Conservation (phyloP, 305 asterid species). For the Salvia sclarea region DNA sequence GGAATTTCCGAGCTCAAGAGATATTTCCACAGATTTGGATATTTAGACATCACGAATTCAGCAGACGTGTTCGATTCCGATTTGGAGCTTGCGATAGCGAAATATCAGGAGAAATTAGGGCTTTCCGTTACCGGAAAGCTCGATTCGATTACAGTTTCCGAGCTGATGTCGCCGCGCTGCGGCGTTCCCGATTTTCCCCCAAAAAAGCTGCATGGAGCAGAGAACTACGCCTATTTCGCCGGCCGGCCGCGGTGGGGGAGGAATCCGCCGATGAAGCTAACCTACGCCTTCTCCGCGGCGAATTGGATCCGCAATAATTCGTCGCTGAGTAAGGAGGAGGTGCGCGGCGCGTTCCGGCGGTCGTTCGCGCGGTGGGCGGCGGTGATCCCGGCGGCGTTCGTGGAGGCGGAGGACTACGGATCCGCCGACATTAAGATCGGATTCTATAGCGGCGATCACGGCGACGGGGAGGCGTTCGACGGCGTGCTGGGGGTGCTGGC, state of each 20-base stretch:
- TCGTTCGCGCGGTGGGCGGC: slow-evolving; percentile 74
- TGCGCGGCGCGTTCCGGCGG: slow-evolving; percentile 43
- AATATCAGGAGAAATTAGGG: slow-evolving; percentile 51
- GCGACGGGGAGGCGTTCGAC: slow-evolving; percentile 83
- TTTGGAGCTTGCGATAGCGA: slow-evolving; percentile 48
- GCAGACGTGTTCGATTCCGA: slow-evolving; percentile 48
- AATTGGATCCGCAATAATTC: slow-evolving; percentile 34
- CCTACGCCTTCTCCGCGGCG: slow-evolving; percentile 57
- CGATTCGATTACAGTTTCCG: slow-evolving; percentile 41
- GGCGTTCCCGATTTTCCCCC: slow-evolving; percentile 49
- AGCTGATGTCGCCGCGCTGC: slow-evolving; percentile 59
- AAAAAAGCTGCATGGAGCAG: slow-evolving; percentile 18
- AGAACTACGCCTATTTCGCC: slow-evolving; percentile 49
- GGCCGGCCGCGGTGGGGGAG: slow-evolving; percentile 62
- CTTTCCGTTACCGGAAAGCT: slow-evolving; percentile 49
- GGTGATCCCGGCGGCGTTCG: slow-evolving; percentile 60
- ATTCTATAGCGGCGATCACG: slow-evolving; percentile 72
- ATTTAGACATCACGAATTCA: slow-evolving; percentile 31
- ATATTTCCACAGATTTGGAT: slow-evolving; percentile 58
- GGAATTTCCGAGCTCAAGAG: slow-evolving; percentile 61
- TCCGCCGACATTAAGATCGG: slow-evolving; percentile 73
- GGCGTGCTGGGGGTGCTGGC: slow-evolving; percentile 80
- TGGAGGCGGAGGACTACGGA: slow-evolving; percentile 53
- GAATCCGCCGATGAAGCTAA: slow-evolving; percentile 55
- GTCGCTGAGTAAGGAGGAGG: slow-evolving; percentile 37